Conservation (phyloP, 2,329 filamentous ascomycete genomes). For the Claviceps citrina region DNA sequence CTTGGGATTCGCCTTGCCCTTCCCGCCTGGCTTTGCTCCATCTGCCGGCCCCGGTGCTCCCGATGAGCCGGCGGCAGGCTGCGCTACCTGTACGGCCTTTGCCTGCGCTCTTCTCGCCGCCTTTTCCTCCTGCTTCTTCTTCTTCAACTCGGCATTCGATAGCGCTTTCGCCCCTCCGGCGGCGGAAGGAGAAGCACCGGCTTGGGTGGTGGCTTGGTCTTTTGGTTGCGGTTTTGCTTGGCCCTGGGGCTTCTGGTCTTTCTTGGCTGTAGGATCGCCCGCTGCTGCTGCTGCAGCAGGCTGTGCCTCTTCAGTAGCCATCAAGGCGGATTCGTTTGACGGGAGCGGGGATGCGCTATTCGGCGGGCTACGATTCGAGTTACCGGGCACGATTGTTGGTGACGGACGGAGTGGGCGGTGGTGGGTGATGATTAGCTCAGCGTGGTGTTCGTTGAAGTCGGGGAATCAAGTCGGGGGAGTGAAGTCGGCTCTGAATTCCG, state of each 20-base stretch:
- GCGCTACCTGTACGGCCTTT: conserved; percentile 38
- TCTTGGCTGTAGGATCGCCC: conserved; percentile 13
- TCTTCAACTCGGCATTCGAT: conserved; percentile 69
- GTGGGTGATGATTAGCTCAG: background rate
- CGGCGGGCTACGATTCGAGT: background rate
- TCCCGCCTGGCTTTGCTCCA: conserved; percentile 22
- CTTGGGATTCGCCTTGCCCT: conserved; percentile 33
- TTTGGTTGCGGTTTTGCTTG: conserved; percentile 11
- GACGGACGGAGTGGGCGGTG: background rate
- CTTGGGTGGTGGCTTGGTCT: conserved; percentile 6
- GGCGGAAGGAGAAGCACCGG: conserved; percentile 5
- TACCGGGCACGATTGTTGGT: background rate
- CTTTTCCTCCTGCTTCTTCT: conserved; percentile 81
- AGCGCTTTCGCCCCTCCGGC: conserved; percentile 37
- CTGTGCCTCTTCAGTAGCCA: conserved; percentile 19
- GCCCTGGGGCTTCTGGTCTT: conserved; percentile 11
- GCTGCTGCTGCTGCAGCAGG: conserved; percentile 16
- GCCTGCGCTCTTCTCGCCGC: conserved; percentile 64
- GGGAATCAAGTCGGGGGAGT: no score
- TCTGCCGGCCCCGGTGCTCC: conserved; percentile 17
- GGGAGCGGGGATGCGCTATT: background rate
- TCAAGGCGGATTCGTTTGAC: conserved; percentile 7
- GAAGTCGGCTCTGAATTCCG: no score
- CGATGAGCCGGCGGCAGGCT: conserved; percentile 10
- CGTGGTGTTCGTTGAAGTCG: background rate